Evolutionary conservation across 768 basidiomycete species (phyloP), one percentile per base, ranked within the genome.

Genomic region (Lentinula aciculospora): DNA sequence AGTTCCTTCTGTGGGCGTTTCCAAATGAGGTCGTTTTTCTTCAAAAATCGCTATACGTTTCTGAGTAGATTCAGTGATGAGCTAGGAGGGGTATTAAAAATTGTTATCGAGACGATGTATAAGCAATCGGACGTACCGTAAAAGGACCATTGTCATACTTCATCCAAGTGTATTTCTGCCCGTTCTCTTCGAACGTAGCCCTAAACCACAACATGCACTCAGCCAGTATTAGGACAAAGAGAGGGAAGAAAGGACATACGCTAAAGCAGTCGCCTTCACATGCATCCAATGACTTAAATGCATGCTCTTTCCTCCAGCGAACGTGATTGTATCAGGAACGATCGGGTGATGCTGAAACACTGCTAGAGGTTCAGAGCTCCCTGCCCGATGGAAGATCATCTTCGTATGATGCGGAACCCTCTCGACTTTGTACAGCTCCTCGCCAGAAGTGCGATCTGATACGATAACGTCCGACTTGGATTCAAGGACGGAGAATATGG

Each of bases 121-220:
- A 17, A 13, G 25, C 21, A 19, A 2, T 45, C 10, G 9, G 2
- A 47, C 47, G 15, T 49, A 49, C 47, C 27, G 27, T 49, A 21
- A 49, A 49, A 6, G 47, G 47, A 5, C 47, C 47, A 34, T 49
- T 49, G n/a, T 49, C 47, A 27, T 34, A 29, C 32, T 49, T 49
- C 47, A 49, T 49, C 47, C 47, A 49, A n/a, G 47, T 49, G 25
- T 49, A 49, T 29, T 49, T 34, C 27, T 49, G 27, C 15, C 47
- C 47, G 17, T 49, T 49, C 25, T 49, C 47, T 49, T 49, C 32
- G 5, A 49, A 34, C 7, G 47, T 49, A 5, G 47, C 47, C 3
- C 47, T 49, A 47, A 25, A 23, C 12, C 23, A 25, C 4, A 12
- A 47, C 2, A 12, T 23, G 2, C 10, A 49, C 17, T 29, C 32